phyloP scores from a whole-genome alignment of 176 grass and related monocot genomes.

The Avena sativa region DNA sequence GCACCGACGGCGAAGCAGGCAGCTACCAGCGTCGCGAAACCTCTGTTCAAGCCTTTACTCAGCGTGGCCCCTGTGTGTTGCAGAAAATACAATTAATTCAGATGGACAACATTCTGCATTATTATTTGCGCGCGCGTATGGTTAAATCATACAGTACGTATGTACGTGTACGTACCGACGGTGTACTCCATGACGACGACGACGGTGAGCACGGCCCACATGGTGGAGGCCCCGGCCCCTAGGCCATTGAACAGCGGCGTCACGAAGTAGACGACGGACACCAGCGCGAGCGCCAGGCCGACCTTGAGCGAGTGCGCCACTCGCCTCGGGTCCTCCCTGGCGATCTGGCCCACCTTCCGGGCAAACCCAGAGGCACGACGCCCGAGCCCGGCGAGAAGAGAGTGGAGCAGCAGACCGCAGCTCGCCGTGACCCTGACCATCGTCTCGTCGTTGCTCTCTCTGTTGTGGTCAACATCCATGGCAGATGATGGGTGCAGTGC shows the following conservation, averaged over 20 bases:
- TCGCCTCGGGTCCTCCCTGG: constrained; percentile 68
- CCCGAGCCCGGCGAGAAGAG: background rate
- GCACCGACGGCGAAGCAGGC: constrained; percentile 70
- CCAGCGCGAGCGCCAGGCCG: constrained; percentile 70
- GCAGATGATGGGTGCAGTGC: background rate
- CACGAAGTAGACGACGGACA: constrained; percentile 74
- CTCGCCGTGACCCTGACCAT: background rate
- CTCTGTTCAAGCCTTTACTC: constrained; percentile 67
- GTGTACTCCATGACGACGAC: constrained; percentile 93
- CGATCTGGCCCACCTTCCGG: constrained; percentile 50
- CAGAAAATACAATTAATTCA: background rate
- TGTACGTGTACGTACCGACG: constrained; percentile 47
- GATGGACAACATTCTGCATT: too few species aligned
- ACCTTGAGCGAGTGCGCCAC: constrained; percentile 79
- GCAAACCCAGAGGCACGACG: constrained; percentile 8
- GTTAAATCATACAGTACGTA: too few species aligned
- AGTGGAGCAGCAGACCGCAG: constrained; percentile 28
- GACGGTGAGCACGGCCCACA: constrained; percentile 86
- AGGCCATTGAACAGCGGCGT: constrained; percentile 66
- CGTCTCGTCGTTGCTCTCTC: background rate
- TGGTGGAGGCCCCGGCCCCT: constrained; percentile 40
- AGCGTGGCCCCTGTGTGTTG: constrained; percentile 62
- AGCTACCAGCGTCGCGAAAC: constrained; percentile 62
- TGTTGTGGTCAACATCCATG: constrained; percentile 48
- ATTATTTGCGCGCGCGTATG: background rate